Evolutionary conservation across 202 grass and related monocot species (phyloP).

Genomic region (Bolboschoenoplectus hybrid): DNA sequence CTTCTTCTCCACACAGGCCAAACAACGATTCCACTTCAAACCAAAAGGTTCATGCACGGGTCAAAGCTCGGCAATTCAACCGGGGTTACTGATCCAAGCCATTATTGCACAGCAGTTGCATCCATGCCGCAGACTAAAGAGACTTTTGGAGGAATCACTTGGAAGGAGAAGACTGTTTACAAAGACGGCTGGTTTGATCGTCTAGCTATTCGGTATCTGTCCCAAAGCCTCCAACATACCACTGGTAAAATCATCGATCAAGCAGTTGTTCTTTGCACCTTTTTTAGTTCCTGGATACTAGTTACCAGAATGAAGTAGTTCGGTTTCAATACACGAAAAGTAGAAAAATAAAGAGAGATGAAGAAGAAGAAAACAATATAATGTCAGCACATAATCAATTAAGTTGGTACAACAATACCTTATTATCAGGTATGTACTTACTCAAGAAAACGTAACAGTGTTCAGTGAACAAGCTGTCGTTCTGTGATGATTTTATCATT

Average conservation of each 20-base stretch:
- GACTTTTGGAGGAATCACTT: constrained; percentile 6
- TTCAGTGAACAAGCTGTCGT: background rate
- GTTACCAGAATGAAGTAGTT: no score
- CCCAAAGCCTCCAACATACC: constrained; percentile 61
- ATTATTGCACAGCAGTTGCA: background rate
- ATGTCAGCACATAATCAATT: background rate
- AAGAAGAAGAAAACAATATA: background rate
- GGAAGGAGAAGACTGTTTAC: constrained; percentile 41
- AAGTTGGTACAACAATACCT: background rate
- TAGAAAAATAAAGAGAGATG: background rate
- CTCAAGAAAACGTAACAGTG: background rate
- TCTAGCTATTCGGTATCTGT: constrained; percentile 79
- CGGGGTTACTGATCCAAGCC: background rate
- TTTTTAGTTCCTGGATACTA: background rate
- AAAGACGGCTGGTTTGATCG: constrained; percentile 80
- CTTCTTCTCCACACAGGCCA: background rate
- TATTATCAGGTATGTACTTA: background rate
- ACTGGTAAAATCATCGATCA: constrained; percentile 46
- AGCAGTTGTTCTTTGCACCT: background rate
- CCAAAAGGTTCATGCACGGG: background rate
- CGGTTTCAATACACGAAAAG: no score
- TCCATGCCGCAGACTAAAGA: background rate
- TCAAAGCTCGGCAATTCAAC: background rate
- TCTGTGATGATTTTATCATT: background rate
- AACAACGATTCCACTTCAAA: background rate